A percentile compares a stretch with the other conserved stretches of the same genome.
Conservation (phyloP, 2,329 filamentous ascomycete species). For the Diaporthe citri region DNA sequence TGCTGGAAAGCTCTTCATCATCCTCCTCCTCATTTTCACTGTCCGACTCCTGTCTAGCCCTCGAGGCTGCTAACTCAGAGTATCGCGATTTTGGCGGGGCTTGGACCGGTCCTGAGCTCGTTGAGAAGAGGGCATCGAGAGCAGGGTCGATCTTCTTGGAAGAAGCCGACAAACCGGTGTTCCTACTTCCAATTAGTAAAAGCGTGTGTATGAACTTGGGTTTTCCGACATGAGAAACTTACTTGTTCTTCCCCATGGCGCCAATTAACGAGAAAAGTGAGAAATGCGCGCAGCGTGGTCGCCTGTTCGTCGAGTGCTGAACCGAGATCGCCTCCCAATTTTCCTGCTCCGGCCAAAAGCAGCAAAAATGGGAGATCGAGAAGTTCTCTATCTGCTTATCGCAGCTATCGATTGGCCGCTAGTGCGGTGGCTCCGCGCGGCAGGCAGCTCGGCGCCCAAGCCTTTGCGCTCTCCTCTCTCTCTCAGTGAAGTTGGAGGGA, state of each 20-base stretch:
- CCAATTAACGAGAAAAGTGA: background rate
- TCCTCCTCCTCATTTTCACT: slow-evolving; percentile 44
- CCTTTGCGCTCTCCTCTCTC: slow-evolving; percentile 16
- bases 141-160: slow-evolving; percentile 75
- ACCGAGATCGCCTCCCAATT: slow-evolving; percentile 19
- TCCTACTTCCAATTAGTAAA: slow-evolving; percentile 47
- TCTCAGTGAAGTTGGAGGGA: slow-evolving; percentile 18
- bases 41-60: slow-evolving; percentile 45
- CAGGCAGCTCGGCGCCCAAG: slow-evolving; percentile 22
- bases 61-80: slow-evolving; percentile 50
- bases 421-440: slow-evolving; percentile 20
- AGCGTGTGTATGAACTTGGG: background rate
- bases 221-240: background rate
- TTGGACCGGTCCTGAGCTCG: slow-evolving; percentile 74
- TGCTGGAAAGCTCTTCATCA: slow-evolving; percentile 43
- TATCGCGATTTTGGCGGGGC: slow-evolving; percentile 61
- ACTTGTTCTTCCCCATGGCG: slow-evolving; percentile 39
- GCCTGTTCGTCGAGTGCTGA: slow-evolving; percentile 4
- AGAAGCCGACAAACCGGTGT: slow-evolving; percentile 56
- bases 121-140: slow-evolving; percentile 77
- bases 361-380: slow-evolving; percentile 24
- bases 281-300: background rate
- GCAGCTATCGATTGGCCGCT: slow-evolving; percentile 34
- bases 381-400: slow-evolving; percentile 21
- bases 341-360: slow-evolving; percentile 22